Evolutionary conservation across 1,139 yeast species (phyloP).

Genomic region (Hansenula sp.): DNA sequence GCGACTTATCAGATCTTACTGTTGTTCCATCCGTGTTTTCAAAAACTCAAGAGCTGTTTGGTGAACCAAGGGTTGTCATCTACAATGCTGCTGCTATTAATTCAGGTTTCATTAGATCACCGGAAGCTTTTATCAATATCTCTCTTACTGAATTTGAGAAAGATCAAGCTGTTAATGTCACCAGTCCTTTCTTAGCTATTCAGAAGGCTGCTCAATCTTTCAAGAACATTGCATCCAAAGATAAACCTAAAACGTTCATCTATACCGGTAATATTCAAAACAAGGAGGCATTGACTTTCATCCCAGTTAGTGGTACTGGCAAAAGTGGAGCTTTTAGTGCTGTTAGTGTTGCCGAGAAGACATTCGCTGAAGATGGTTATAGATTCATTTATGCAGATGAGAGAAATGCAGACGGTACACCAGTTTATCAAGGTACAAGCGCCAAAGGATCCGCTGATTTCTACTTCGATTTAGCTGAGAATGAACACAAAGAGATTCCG

Average conservation of each 20-base stretch:
- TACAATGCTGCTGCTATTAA: constrained; percentile 4
- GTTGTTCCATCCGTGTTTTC: constrained; percentile 1
- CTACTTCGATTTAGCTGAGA: constrained; percentile 5
- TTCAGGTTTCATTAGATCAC: not conserved
- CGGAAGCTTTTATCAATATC: not conserved
- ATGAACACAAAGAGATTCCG: constrained; percentile 2
- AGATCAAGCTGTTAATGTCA: not conserved
- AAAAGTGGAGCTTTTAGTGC: constrained; percentile 3
- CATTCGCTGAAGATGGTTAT: not conserved
- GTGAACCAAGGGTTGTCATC: constrained; percentile 5
- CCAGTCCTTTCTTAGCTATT: not conserved
- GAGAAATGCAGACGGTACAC: constrained; percentile 3
- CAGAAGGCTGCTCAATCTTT: not conserved
- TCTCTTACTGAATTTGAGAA: not conserved
- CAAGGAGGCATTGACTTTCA: not conserved
- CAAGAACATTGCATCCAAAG: not conserved
- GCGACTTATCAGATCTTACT: not conserved
- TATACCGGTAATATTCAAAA: constrained; percentile 6
- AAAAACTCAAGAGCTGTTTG: constrained; percentile 3
- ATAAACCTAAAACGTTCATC: constrained; percentile 5
- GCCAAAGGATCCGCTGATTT: constrained; percentile 5
- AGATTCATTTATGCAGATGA: constrained; percentile 5
- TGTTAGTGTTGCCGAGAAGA: not conserved
- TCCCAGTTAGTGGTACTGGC: constrained; percentile 2
- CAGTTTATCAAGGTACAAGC: not conserved